phyloP scores from a whole-genome alignment of 495 filamentous ascomycete genomes.

The Evernia prunastri region DNA sequence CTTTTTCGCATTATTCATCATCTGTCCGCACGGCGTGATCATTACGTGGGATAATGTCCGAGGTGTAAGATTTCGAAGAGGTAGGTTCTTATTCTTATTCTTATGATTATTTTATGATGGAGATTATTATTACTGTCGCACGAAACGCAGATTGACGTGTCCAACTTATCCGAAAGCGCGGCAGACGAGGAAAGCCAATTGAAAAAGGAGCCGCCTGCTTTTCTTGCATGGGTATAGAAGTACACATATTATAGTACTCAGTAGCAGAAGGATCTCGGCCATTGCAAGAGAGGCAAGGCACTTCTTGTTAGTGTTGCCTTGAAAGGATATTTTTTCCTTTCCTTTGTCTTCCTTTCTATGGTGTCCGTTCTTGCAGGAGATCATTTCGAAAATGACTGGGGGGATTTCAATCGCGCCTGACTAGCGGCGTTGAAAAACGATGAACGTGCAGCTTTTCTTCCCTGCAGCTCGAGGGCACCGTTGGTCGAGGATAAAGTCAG shows the following conservation, averaged over 20 bases:
- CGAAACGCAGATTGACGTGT: constrained; percentile 30
- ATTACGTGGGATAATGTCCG: background rate
- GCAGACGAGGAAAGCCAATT: constrained; percentile 7
- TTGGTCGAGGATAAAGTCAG: background rate
- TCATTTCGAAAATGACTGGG: constrained; percentile 6
- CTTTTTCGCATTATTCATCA: constrained; percentile 10
- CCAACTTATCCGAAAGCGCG: constrained; percentile 4
- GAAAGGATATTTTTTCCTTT: background rate
- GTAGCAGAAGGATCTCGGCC: constrained; percentile 15
- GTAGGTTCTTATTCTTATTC: too few species aligned
- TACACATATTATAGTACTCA: too few species aligned
- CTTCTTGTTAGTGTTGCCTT: constrained; percentile 7
- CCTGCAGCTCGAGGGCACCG: background rate
- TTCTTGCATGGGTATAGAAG: constrained; percentile 10
- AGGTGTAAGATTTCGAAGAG: background rate
- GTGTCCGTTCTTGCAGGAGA: constrained; percentile 13
- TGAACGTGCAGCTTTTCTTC: background rate
- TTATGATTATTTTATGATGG: too few species aligned
- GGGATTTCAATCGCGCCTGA: background rate
- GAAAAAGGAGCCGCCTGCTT: background rate
- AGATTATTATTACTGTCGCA: constrained; percentile 12
- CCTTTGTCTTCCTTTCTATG: background rate
- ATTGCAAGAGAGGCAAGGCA: background rate
- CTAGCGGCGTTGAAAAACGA: constrained; percentile 1
- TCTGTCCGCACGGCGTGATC: background rate